phyloP scores from a whole-genome alignment of 225 moss, liverwort and hornwort species.

The Straminergon stramineum region DNA sequence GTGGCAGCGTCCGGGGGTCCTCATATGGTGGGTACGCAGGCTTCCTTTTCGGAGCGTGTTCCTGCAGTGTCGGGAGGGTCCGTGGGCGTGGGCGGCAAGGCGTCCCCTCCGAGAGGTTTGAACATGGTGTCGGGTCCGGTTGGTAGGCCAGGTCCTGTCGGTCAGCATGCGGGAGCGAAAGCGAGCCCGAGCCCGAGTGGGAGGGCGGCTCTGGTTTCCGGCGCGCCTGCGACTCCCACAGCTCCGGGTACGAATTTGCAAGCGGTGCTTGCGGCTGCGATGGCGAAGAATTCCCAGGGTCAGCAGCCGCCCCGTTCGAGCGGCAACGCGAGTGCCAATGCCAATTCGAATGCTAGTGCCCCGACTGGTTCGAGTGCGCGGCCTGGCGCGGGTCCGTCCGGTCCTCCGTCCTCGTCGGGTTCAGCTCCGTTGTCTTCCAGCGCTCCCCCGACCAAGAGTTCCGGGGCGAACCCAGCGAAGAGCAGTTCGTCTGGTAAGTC shows the following conservation, averaged over 20 bases:
- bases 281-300: slow-evolving; percentile 42
- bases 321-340: not conserved
- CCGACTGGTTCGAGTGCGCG: slow-evolving; percentile 10
- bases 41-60: slow-evolving; percentile 45
- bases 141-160: slow-evolving; percentile 19
- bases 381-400: slow-evolving; percentile 5
- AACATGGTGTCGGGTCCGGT: slow-evolving; percentile 25
- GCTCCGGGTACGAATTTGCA: slow-evolving; percentile 52
- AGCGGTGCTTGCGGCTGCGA: slow-evolving; percentile 68
- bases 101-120: slow-evolving; percentile 23
- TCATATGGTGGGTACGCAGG: slow-evolving; percentile 2
- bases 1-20: not conserved
- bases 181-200: slow-evolving; percentile 19
- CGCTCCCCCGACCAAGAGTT: slow-evolving; percentile 34
- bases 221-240: slow-evolving; percentile 30
- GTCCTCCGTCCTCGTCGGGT: slow-evolving; percentile 15
- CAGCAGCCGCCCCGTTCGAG: slow-evolving; percentile 28
- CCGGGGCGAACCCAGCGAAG: slow-evolving; percentile 19
- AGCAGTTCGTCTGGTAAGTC: slow-evolving; percentile 35
- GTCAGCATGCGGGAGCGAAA: slow-evolving; percentile 33
- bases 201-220: slow-evolving; percentile 39
- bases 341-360: not conserved
- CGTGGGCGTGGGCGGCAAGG: slow-evolving; percentile 16
- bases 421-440: slow-evolving; percentile 25
- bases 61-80: slow-evolving; percentile 11